These are phyloP conservation scores for Camelina laxa DNA, from an alignment of 345 rosid genomes.

Conservation along the genomic window DNA sequence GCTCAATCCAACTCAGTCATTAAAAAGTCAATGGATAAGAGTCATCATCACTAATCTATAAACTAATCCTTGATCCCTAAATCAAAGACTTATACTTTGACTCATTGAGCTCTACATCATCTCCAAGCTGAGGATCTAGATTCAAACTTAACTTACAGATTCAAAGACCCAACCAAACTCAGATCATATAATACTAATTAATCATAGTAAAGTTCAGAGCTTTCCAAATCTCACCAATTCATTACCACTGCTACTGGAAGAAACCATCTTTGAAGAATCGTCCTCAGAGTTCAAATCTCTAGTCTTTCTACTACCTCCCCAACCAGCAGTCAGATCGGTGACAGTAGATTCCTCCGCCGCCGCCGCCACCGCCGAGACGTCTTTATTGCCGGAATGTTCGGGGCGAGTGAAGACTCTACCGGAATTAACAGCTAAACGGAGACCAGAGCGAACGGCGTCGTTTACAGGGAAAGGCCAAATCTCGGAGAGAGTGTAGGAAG, in stretches of 20 bases:
- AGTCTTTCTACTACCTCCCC: conserved; percentile 69
- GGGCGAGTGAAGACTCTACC: conserved; percentile 30
- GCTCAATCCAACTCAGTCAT: conserved; percentile 24
- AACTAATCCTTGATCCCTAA: conserved; percentile 29
- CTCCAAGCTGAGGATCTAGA: conserved; percentile 30
- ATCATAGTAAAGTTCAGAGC: not conserved
- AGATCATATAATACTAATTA: too few relatives aligned
- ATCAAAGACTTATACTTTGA: conserved; percentile 22
- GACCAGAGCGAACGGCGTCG: conserved; percentile 60
- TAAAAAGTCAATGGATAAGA: conserved; percentile 39
- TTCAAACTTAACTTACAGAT: conserved; percentile 28
- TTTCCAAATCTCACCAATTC: conserved; percentile 60
- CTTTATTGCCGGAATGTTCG: conserved; percentile 55
- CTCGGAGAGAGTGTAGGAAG: conserved; percentile 81
- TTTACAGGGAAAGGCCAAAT: conserved; percentile 81
- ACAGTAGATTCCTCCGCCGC: conserved; percentile 76
- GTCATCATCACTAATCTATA: conserved; percentile 18
- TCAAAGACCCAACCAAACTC: conserved; percentile 3
- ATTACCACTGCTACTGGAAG: conserved; percentile 76
- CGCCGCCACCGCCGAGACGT: conserved; percentile 43
- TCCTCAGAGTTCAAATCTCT: conserved; percentile 75
- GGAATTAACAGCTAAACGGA: conserved; percentile 57
- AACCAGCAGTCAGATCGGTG: conserved; percentile 72
- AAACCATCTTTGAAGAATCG: conserved; percentile 73
- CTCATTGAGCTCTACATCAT: not conserved